Conservation (phyloP, 2,329 filamentous ascomycete species). For the Pseudocercospora crystallina region DNA sequence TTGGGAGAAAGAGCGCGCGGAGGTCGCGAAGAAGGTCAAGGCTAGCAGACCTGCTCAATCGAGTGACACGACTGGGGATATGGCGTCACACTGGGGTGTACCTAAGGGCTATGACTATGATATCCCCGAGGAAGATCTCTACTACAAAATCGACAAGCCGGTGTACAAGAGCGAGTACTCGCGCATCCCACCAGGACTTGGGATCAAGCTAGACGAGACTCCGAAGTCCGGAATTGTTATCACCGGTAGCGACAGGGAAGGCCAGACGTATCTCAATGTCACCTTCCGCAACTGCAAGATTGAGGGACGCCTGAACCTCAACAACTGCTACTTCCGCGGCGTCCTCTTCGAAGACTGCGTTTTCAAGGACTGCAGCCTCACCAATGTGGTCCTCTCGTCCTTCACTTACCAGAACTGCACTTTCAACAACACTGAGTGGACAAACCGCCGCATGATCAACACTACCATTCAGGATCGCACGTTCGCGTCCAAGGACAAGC, state of each 20-base stretch:
- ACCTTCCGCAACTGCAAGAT: too few species aligned
- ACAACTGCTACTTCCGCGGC: conserved; percentile 8
- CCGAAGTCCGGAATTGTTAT: conserved; percentile 4
- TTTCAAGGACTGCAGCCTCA: background rate
- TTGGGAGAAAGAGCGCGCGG: conserved; percentile 78
- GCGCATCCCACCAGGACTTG: background rate
- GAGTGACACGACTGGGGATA: background rate
- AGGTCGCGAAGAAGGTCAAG: conserved; percentile 70
- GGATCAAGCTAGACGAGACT: conserved; percentile 2
- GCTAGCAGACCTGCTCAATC: conserved; percentile 27
- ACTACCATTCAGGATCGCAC: too few species aligned
- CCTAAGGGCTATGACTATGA: background rate
- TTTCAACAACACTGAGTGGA: background rate
- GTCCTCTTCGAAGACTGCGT: conserved; percentile 5
- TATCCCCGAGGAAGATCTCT: background rate
- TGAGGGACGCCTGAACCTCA: background rate
- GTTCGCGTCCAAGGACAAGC: too few species aligned
- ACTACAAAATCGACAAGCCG: background rate
- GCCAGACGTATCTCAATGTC: too few species aligned
- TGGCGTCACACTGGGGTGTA: background rate
- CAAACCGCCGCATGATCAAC: too few species aligned
- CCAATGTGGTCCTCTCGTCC: conserved; percentile 1
- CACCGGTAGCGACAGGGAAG: background rate
- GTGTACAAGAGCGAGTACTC: background rate
- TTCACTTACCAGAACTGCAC: background rate